Base-by-base conservation (phyloP, 495 filamentous ascomycete genomes). In the Bombardia bombarda region DNA sequence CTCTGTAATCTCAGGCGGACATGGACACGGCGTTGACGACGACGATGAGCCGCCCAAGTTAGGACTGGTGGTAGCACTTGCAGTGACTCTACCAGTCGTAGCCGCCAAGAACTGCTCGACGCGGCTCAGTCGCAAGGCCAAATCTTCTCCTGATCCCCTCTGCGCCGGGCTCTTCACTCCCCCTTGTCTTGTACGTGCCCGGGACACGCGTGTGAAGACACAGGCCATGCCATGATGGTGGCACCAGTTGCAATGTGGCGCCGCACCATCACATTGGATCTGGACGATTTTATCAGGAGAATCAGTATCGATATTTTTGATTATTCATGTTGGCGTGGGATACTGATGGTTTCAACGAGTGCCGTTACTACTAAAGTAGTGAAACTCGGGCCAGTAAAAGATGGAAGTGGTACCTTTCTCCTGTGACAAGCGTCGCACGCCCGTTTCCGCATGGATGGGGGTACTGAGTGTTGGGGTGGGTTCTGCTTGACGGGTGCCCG, bases 341-440 rank as follows among this genome's bases (percentile, higher is more conserved):
- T n/a, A n/a, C n/a, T 41, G 23, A 34, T 32, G 4, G 31, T 16
- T 32, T 13, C 31, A 13, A 4, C 14, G 6, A 32, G 6, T 16
- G n/a, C n/a, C 14, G n/a, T 12, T 12, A 14, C 6, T 16, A 33
- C 3, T 2, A 33, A 33, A 16, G n/a, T 7, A 14, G 32, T 33
- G n/a, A n/a, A 33, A 32, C 16, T 3, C 3, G 25, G 6, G 25
- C 6, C 6, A 12, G 12, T 6, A 28, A 12, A 7, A 7, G 25
- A 28, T 28, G 7, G 25, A 37, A 8, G 16, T 61, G n/a, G n/a
- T n/a, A 67, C 72, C 66, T 75, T 75, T 46, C 69, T 50, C 45
- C 53, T 67, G 38, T 70, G 72, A 38, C 72, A 75, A 4, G 69
- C 64, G 37, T 76, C 72, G 45, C 72, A 76, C 6, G 72, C 72